A percentile compares a stretch with the other conserved stretches of the same genome.
phyloP scores from a whole-genome alignment of 257 asterid genomes.

The Oldenlandia corymbosa region DNA sequence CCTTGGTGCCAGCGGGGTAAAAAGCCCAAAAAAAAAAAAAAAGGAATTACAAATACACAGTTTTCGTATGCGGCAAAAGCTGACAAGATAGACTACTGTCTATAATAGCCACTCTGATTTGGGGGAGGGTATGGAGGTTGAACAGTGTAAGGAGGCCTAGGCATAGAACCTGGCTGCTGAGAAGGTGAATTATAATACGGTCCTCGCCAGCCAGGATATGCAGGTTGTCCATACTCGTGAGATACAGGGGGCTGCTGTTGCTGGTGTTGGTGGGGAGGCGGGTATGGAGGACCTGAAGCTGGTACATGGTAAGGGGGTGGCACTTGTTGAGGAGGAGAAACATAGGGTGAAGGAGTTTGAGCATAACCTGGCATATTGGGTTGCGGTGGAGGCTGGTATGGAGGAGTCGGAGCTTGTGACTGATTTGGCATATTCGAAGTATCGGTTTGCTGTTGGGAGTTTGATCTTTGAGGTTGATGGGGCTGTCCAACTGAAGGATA shows the following conservation, averaged over 20 bases:
- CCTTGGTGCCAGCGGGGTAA: not conserved
- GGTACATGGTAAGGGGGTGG: conserved; percentile 64
- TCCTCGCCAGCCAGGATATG: conserved; percentile 93
- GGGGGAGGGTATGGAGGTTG: conserved; percentile 75
- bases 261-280: conserved; percentile 45
- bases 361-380: conserved; percentile 42
- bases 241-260: conserved; percentile 46
- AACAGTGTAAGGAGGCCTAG: conserved; percentile 75
- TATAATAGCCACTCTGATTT: conserved; percentile 67
- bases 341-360: conserved; percentile 58
- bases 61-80: not conserved
- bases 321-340: conserved; percentile 47
- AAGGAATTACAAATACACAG: conserved; percentile 11
- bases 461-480: conserved; percentile 47
- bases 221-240: conserved; percentile 81
- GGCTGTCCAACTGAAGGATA: conserved; percentile 51
- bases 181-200: conserved; percentile 74
- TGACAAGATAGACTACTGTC: conserved; percentile 35
- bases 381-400: conserved; percentile 69
- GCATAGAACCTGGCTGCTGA: conserved; percentile 72
- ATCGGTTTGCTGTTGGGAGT: conserved; percentile 49
- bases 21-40: not conserved
- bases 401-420: conserved; percentile 40
- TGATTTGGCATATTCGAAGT: conserved; percentile 33
- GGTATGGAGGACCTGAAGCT: conserved; percentile 45